These are phyloP conservation scores for Falciphora oryzae DNA, from an alignment of 2,329 filamentous ascomycete species.

Conservation along the genomic window DNA sequence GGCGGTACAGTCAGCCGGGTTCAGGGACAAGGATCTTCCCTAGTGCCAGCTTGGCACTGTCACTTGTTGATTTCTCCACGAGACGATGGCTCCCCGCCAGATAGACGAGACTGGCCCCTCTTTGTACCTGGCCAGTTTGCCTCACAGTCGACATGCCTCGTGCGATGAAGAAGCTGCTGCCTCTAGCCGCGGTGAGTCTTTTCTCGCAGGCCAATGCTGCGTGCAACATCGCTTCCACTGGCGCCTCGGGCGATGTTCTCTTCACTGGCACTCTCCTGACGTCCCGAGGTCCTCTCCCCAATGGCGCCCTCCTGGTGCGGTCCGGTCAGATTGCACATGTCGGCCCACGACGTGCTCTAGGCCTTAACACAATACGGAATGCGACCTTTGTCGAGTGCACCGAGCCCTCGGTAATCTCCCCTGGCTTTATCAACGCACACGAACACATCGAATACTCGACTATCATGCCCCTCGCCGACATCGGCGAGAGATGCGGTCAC, in stretches of 20 bases:
- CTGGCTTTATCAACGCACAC: conserved; percentile 26
- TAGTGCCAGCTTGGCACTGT: not conserved
- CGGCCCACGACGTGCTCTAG: conserved; percentile 11
- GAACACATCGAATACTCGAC: conserved; percentile 24
- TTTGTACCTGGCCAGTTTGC: no score
- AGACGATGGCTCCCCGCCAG: not conserved
- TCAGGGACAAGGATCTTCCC: not conserved
- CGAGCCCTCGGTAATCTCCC: conserved; percentile 21
- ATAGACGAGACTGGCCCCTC: no score
- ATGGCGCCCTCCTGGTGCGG: conserved; percentile 11
- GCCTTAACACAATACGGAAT: conserved; percentile 5
- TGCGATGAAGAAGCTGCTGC: not conserved
- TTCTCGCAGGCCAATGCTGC: not conserved
- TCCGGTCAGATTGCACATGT: conserved; percentile 10
- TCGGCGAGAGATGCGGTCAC: conserved; percentile 19
- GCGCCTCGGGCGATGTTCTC: conserved; percentile 3
- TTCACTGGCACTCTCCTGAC: conserved; percentile 13
- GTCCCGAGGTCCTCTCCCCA: conserved; percentile 8
- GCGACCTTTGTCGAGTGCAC: conserved; percentile 20
- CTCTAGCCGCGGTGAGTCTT: not conserved
- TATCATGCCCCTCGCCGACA: conserved; percentile 19
- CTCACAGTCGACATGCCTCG: not conserved
- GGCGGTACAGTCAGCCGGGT: not conserved
- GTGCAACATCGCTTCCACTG: not conserved
- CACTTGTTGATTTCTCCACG: not conserved